phyloP scores from a whole-genome alignment of 495 filamentous ascomycete genomes.

The Xylaria acuta region DNA sequence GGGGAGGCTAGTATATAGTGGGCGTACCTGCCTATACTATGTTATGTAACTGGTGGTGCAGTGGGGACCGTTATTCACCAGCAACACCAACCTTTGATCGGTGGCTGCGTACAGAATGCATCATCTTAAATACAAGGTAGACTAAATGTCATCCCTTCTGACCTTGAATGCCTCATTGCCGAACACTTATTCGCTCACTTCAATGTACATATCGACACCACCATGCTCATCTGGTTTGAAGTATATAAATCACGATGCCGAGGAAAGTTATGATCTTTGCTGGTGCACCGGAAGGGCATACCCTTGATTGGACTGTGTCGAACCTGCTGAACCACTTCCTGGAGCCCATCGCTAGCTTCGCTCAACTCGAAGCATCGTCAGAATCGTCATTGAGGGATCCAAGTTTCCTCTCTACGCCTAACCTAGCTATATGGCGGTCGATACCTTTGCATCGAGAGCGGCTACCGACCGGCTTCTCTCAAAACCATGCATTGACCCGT shows the following conservation, averaged over 20 bases:
- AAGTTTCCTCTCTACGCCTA: constrained; percentile 32
- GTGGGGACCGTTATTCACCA: not conserved
- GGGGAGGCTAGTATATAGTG: not conserved
- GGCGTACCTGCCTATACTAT: not conserved
- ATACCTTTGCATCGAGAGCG: constrained; percentile 47
- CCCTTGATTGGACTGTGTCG: constrained; percentile 62
- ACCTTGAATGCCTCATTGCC: not conserved
- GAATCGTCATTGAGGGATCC: constrained; percentile 25
- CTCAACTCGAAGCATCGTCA: constrained; percentile 27
- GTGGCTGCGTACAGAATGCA: not conserved
- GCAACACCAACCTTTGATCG: not conserved
- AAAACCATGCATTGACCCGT: constrained; percentile 51
- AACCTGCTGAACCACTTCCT: constrained; percentile 56
- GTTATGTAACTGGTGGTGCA: not conserved
- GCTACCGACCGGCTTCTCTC: constrained; percentile 50
- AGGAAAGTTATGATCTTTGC: constrained; percentile 62
- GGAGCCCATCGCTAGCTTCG: constrained; percentile 56
- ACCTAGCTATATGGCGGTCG: constrained; percentile 53
- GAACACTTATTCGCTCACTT: not conserved
- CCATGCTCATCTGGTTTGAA: constrained; percentile 6
- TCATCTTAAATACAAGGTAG: not conserved
- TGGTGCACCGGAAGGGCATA: constrained; percentile 63
- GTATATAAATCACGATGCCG: constrained; percentile 46
- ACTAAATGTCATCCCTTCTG: not conserved
- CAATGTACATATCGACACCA: not conserved